These are phyloP conservation scores for Wickerhamomyces mucosus DNA, from an alignment of 805 yeast genomes.

Conservation along the genomic window DNA sequence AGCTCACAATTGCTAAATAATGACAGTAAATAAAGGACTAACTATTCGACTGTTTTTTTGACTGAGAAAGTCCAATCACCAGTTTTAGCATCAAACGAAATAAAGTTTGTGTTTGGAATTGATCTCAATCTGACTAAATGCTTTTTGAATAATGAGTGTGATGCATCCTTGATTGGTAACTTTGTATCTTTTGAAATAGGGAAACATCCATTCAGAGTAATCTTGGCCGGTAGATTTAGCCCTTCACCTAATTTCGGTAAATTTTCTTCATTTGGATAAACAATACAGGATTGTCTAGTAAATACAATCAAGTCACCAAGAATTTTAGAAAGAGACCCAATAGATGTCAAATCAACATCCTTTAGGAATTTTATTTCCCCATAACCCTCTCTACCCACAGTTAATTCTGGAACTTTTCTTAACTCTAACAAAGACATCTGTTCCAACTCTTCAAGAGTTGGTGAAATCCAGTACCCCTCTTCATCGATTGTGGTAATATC, in stretches of 20 bases:
- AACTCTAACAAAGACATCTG: constrained; percentile 53
- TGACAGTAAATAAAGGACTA: too few species aligned
- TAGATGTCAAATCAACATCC: constrained; percentile 76
- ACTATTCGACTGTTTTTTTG: constrained; percentile 22
- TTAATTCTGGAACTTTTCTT: constrained; percentile 51
- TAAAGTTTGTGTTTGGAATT: constrained; percentile 52
- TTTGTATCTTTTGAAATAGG: constrained; percentile 69
- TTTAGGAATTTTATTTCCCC: constrained; percentile 70
- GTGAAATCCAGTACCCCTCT: constrained; percentile 83
- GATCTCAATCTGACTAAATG: constrained; percentile 62
- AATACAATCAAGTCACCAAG: constrained; percentile 60
- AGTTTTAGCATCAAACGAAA: constrained; percentile 64
- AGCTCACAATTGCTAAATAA: too few species aligned
- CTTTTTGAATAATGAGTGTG: constrained; percentile 57
- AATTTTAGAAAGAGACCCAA: constrained; percentile 50
- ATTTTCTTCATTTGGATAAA: constrained; percentile 59
- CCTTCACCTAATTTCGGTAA: constrained; percentile 72
- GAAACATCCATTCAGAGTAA: constrained; percentile 71
- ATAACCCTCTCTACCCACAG: constrained; percentile 62
- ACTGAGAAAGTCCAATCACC: constrained; percentile 64
- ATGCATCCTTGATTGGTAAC: constrained; percentile 67
- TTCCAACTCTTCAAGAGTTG: constrained; percentile 56
- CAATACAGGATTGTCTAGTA: constrained; percentile 46
- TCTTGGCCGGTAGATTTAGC: constrained; percentile 63
- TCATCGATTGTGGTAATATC: constrained; percentile 27